These are phyloP conservation scores for Trypanosomatidae sp. DNA, from an alignment of 208 protist genomes.

Conservation along the genomic window DNA sequence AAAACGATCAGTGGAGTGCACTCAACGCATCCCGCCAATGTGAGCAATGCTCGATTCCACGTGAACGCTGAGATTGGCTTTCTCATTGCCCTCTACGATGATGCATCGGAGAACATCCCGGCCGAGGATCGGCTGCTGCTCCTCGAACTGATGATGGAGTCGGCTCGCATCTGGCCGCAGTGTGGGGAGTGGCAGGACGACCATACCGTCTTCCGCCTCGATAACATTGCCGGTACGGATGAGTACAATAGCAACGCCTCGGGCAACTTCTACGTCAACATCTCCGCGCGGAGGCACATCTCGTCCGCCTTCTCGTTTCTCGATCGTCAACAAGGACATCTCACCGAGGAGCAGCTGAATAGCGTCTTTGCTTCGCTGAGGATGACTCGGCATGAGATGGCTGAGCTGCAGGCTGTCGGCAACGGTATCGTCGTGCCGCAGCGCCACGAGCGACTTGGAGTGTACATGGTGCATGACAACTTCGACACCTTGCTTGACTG, in stretches of 20 bases:
- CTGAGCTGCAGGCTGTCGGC: conserved; percentile 46
- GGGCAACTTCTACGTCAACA: conserved; percentile 90
- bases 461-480: conserved; percentile 89
- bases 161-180: conserved; percentile 81
- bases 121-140: conserved; percentile 59
- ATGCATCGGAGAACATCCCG: conserved; percentile 50
- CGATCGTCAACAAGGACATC: conserved; percentile 39
- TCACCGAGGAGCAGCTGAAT: conserved; percentile 47
- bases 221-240: conserved; percentile 85
- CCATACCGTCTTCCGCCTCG: conserved; percentile 72
- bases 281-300: conserved; percentile 87
- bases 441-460: conserved; percentile 58
- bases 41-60: conserved; percentile 67
- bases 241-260: conserved; percentile 78
- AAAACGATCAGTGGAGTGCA: conserved; percentile 73
- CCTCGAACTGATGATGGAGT: conserved; percentile 89
- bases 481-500: conserved; percentile 82
- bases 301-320: conserved; percentile 51
- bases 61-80: conserved; percentile 87
- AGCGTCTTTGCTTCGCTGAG: conserved; percentile 53
- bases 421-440: conserved; percentile 58
- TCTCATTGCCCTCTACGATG: conserved; percentile 72
- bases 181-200: conserved; percentile 85
- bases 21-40: conserved; percentile 39
- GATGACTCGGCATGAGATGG: conserved; percentile 67